phyloP scores from a whole-genome alignment of 306 rosid genomes.

The Argentina anserina region DNA sequence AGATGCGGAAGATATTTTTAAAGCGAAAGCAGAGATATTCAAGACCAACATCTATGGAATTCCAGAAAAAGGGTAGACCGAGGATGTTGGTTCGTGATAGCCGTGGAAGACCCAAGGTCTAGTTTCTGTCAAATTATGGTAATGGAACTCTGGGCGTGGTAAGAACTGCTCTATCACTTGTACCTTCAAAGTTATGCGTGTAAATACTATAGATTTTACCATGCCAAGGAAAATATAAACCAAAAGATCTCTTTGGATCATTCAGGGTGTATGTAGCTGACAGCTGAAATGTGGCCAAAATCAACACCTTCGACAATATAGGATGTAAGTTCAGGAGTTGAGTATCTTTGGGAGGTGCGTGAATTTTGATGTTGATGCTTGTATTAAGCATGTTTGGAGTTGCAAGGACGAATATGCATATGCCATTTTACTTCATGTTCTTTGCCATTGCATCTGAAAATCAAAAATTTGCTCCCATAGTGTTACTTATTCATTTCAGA shows the following conservation, averaged over 20 bases:
- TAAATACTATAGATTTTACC: not conserved
- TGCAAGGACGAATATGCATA: not conserved
- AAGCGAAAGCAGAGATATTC: conserved; percentile 34
- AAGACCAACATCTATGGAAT: conserved; percentile 32
- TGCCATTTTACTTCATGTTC: not conserved
- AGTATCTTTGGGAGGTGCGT: not conserved
- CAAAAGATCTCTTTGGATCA: not conserved
- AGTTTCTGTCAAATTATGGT: not conserved
- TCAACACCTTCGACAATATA: not conserved
- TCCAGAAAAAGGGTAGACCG: conserved; percentile 46
- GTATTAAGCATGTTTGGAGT: not conserved
- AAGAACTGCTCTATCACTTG: not conserved
- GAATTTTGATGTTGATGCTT: not conserved
- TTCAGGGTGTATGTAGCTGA: not conserved
- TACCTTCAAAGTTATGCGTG: conserved; percentile 1
- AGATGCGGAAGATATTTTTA: conserved; percentile 34
- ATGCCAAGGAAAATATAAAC: not conserved
- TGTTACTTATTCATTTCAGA: not conserved
- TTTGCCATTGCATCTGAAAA: not conserved
- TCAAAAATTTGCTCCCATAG: not conserved
- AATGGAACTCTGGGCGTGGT: not conserved
- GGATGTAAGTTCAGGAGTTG: conserved; percentile 1
- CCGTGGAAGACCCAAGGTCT: conserved; percentile 50
- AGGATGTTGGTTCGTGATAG: conserved; percentile 40
- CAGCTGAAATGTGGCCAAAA: not conserved